A percentile compares a stretch with the other conserved stretches of the same genome.
Evolutionary conservation across 345 rosid genomes (phyloP).

Genomic region (Litchi chinensis): DNA sequence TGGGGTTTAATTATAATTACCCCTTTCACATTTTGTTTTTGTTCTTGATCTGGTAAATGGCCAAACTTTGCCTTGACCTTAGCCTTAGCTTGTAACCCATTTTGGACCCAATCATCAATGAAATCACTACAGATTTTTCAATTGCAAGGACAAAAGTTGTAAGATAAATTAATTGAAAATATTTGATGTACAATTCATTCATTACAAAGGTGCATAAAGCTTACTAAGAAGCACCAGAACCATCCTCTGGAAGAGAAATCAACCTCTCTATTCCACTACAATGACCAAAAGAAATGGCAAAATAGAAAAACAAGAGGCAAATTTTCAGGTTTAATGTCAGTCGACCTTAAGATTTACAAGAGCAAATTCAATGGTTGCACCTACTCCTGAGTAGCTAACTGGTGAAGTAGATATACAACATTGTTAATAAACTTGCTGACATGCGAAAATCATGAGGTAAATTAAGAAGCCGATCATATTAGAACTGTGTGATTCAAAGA

Average conservation of each 20-base stretch:
- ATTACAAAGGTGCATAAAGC: neutral
- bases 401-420: neutral
- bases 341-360: neutral
- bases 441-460: too few relatives aligned
- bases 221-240: slow-evolving; percentile 8
- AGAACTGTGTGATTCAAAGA: neutral
- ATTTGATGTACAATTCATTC: too few relatives aligned
- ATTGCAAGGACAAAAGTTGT: too few relatives aligned
- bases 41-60: neutral
- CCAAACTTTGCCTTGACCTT: slow-evolving; percentile 4
- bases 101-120: slow-evolving; percentile 30
- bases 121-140: slow-evolving; percentile 24
- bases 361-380: slow-evolving; percentile 23
- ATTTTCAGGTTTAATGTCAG: neutral
- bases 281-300: neutral
- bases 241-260: slow-evolving; percentile 13
- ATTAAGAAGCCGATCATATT: neutral
- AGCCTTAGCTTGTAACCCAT: slow-evolving; percentile 28
- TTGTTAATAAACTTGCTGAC: neutral
- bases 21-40: slow-evolving; percentile 16
- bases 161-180: too few relatives aligned
- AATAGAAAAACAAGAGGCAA: neutral
- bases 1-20: neutral
- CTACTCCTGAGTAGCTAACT: slow-evolving; percentile 24
- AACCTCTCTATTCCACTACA: slow-evolving; percentile 29